These are phyloP conservation scores for Quercus bicolor DNA, from an alignment of 306 rosid species.

Conservation along the genomic window DNA sequence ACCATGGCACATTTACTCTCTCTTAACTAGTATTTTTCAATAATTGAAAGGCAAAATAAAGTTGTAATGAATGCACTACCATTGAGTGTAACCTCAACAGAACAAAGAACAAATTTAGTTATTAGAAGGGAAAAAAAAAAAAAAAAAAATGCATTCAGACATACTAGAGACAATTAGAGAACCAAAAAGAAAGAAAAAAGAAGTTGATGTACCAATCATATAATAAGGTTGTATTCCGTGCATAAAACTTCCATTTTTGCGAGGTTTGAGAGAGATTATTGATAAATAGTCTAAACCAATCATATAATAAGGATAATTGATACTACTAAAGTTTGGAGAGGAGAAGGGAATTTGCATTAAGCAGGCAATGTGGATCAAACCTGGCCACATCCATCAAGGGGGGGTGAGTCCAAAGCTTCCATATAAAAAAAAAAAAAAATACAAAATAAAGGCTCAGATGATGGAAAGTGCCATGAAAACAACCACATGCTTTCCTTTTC, in stretches of 20 bases:
- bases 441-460: constrained; percentile 30
- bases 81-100: no score
- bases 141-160: no score
- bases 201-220: not conserved
- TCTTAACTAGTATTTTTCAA: not conserved
- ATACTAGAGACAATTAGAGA: no score
- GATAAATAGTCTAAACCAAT: no score
- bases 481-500: constrained; percentile 46
- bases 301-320: no score
- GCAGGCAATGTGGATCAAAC: constrained; percentile 56
- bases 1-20: not conserved
- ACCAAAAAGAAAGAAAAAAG: not conserved
- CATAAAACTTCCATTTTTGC: no score
- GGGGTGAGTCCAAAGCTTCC: constrained; percentile 30
- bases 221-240: not conserved
- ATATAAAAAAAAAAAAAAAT: not conserved
- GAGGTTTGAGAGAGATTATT: no score
- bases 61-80: no score
- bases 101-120: no score
- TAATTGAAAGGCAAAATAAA: no score
- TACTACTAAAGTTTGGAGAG: not conserved
- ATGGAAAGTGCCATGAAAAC: constrained; percentile 57
- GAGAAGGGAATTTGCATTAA: constrained; percentile 8
- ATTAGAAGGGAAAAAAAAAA: no score
- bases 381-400: constrained; percentile 43